phyloP scores from a whole-genome alignment of 495 filamentous ascomycete genomes.

The Penicillium verhagenii region DNA sequence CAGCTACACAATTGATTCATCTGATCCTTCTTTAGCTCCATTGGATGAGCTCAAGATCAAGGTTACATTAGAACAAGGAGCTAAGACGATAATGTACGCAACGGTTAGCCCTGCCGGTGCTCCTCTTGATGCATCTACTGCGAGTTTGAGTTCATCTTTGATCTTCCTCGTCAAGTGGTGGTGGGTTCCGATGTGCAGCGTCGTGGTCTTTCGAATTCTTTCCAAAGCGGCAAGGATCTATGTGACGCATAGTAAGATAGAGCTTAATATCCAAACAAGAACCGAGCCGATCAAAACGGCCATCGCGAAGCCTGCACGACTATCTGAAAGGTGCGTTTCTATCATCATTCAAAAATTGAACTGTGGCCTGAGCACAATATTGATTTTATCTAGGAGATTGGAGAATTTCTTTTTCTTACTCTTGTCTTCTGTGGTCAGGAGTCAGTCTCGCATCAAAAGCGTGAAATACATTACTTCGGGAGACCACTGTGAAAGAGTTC shows the following conservation, averaged over 20 bases:
- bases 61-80: neutral
- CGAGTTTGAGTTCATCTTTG: neutral
- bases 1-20: neutral
- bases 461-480: conserved; percentile 2
- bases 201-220: conserved; percentile 7
- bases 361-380: neutral
- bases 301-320: conserved; percentile 1
- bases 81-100: neutral
- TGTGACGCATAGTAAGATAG: neutral
- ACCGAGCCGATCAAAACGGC: conserved; percentile 2
- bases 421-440: neutral
- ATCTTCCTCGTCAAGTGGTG: neutral
- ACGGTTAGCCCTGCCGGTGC: neutral
- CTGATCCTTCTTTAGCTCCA: neutral
- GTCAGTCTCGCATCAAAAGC: neutral
- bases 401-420: neutral
- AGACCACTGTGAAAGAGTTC: conserved; percentile 1
- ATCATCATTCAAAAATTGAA: too few species aligned
- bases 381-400: neutral
- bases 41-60: neutral
- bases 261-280: conserved; percentile 7
- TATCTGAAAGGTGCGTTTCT: conserved; percentile 9
- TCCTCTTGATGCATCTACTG: neutral
- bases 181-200: neutral
- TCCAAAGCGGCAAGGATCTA: conserved; percentile 6